phyloP scores from a whole-genome alignment of 371 early-diverging fungal species.

The Globomyces sp. region DNA sequence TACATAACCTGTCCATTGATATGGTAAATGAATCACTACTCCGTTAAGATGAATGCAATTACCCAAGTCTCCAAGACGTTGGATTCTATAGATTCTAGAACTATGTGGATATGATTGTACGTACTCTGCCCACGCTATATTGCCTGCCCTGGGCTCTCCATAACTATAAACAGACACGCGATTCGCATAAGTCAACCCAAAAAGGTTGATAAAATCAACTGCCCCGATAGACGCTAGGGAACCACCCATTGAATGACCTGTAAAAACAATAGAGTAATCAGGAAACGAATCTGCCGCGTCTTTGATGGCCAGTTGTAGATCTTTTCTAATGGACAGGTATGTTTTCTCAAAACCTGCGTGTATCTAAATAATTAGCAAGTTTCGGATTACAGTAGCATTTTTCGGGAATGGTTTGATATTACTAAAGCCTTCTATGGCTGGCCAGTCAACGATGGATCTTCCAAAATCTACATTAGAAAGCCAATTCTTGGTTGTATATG shows the following conservation, averaged over 20 bases:
- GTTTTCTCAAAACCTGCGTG: neutral
- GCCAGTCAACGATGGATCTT: no score
- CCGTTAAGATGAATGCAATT: no score
- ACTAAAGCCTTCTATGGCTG: no score
- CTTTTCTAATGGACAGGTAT: neutral
- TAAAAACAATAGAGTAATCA: constrained; percentile 21
- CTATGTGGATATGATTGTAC: constrained; percentile 19
- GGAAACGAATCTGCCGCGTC: constrained; percentile 17
- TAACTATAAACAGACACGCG: constrained; percentile 21
- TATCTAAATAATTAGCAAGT: neutral
- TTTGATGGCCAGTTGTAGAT: neutral
- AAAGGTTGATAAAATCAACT: constrained; percentile 20
- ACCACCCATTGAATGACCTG: constrained; percentile 43
- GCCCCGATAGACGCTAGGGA: constrained; percentile 33
- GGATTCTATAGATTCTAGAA: neutral
- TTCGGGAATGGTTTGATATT: no score
- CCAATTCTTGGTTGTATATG: no score
- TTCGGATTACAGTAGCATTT: no score
- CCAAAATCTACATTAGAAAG: no score
- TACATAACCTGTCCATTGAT: neutral
- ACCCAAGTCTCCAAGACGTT: neutral
- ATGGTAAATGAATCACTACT: constrained; percentile 9
- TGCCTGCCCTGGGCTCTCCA: constrained; percentile 40
- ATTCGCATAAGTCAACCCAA: constrained; percentile 14
- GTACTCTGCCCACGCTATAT: constrained; percentile 30